A percentile compares a stretch with the other conserved stretches of the same genome.
Evolutionary conservation across 2,329 filamentous ascomycete genomes (phyloP).

Genomic region (Verticillium nonalfalfae): DNA sequence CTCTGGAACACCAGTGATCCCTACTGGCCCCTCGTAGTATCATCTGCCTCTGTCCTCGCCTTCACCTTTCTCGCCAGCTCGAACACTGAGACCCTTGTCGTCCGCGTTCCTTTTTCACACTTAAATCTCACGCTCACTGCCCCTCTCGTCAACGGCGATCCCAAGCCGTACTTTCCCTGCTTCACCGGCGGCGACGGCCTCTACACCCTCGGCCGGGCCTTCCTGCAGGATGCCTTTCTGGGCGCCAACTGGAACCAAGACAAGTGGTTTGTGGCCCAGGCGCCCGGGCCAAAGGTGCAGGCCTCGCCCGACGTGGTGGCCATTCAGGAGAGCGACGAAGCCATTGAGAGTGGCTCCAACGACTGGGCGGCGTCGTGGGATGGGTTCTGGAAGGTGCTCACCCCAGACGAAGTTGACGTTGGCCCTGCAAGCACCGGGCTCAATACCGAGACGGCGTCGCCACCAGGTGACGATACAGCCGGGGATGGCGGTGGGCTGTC

Average conservation of each 20-base stretch:
- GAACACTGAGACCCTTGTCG: slow-evolving; percentile 16
- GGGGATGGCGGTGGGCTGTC: slow-evolving; percentile 12
- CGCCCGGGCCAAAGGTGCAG: slow-evolving; percentile 25
- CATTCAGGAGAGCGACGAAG: slow-evolving; percentile 7
- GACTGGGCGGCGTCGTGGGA: slow-evolving; percentile 25
- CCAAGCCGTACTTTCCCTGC: slow-evolving; percentile 36
- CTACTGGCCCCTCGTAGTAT: slow-evolving; percentile 27
- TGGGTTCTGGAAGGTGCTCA: slow-evolving; percentile 20
- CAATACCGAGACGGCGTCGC: not conserved
- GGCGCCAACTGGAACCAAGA: slow-evolving; percentile 29
- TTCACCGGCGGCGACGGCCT: slow-evolving; percentile 14
- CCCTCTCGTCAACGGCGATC: slow-evolving; percentile 21
- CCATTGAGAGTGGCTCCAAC: slow-evolving; percentile 17
- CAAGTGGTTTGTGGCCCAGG: slow-evolving; percentile 31
- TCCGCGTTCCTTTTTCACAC: slow-evolving; percentile 20
- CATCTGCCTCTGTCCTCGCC: slow-evolving; percentile 30
- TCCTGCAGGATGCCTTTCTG: slow-evolving; percentile 40
- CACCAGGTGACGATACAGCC: slow-evolving; percentile 6
- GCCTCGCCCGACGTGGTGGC: not conserved
- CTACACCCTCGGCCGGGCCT: slow-evolving; percentile 34
- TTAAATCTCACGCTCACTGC: slow-evolving; percentile 29
- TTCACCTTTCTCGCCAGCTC: slow-evolving; percentile 29
- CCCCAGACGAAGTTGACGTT: slow-evolving; percentile 10
- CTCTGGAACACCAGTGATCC: slow-evolving; percentile 28
- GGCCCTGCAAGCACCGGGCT: not conserved